Percentiles rank a stretch among this genome's conserved stretches.
Evolutionary conservation across 768 basidiomycete genomes (phyloP).

Genomic region (Mrakia blollopis): DNA sequence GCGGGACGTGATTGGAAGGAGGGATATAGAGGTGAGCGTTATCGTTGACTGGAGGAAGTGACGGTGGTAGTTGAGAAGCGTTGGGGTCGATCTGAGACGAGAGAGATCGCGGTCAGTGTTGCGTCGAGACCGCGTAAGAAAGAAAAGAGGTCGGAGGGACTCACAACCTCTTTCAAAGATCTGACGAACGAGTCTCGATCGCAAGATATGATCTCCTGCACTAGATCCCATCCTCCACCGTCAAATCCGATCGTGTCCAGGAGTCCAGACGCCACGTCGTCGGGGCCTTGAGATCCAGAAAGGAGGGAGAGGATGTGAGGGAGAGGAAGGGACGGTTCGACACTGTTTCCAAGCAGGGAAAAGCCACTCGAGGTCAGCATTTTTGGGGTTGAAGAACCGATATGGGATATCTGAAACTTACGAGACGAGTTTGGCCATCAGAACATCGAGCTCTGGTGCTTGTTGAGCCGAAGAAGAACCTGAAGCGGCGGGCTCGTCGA

Average conservation of each 20-base stretch:
- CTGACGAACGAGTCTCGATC: not conserved
- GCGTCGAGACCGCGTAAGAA: not conserved
- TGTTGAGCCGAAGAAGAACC: constrained; percentile 1
- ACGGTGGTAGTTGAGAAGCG: not conserved
- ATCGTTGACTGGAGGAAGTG: not conserved
- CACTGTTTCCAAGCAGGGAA: not conserved
- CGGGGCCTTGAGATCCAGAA: constrained; percentile 37
- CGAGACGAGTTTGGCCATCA: constrained; percentile 8
- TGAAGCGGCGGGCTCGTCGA: not conserved
- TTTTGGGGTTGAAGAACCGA: not conserved
- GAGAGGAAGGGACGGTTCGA: constrained; percentile 8
- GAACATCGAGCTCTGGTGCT: not conserved
- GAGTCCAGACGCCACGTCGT: constrained; percentile 70
- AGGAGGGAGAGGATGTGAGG: constrained; percentile 29
- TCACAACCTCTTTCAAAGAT: not conserved
- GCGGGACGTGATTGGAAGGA: not conserved
- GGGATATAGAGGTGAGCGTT: not conserved
- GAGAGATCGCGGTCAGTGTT: not conserved
- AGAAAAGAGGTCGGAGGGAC: not conserved
- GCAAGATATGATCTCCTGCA: constrained; percentile 58
- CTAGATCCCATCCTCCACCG: constrained; percentile 68
- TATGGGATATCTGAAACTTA: not conserved
- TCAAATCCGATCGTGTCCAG: constrained; percentile 72
- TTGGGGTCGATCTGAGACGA: not conserved
- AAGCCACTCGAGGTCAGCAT: not conserved